A percentile compares a stretch with the other conserved stretches of the same genome.
Conservation (phyloP, 106 monocot species). For the Dioscorea dumetorum region DNA sequence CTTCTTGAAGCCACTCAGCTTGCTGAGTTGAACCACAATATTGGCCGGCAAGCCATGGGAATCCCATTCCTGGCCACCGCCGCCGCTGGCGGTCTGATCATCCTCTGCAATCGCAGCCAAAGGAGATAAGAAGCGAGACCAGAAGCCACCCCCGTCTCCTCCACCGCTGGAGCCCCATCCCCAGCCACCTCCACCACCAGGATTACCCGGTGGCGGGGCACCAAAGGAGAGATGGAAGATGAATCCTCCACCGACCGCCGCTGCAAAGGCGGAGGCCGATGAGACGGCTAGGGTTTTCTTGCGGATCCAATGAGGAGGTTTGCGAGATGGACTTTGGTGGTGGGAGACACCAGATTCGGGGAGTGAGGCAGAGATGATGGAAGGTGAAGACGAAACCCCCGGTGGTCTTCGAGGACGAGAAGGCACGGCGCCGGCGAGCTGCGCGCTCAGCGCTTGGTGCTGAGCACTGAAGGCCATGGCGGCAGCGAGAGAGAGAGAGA, state of each 20-base stretch:
- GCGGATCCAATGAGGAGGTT: not conserved
- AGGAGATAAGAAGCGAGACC: conserved; percentile 53
- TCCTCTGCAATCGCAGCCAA: conserved; percentile 47
- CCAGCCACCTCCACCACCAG: conserved; percentile 30
- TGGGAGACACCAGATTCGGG: not conserved
- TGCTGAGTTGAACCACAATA: conserved; percentile 55
- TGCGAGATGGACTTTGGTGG: not conserved
- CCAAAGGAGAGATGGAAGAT: conserved; percentile 20
- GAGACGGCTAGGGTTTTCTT: conserved; percentile 17
- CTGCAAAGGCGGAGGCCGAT: conserved; percentile 25
- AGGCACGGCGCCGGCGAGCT: not conserved
- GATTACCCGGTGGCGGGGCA: conserved; percentile 12
- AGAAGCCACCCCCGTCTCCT: conserved; percentile 54
- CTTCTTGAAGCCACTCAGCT: conserved; percentile 83
- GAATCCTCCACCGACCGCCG: conserved; percentile 17
- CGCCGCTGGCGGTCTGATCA: conserved; percentile 4
- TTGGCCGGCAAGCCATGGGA: conserved; percentile 82
- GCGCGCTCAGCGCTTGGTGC: conserved; percentile 1
- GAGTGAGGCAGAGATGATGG: conserved; percentile 1
- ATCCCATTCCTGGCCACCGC: conserved; percentile 55
- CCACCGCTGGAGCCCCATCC: conserved; percentile 40
- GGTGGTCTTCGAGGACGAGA: not conserved
- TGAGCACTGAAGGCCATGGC: conserved; percentile 20
- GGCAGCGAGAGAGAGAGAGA: not conserved
- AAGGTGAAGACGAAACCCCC: not conserved